Percentiles rank a stretch among this genome's conserved stretches.
These are phyloP conservation scores for Trichoderma atrobrunneum DNA, from an alignment of 2,329 filamentous ascomycete species.

Conservation along the genomic window DNA sequence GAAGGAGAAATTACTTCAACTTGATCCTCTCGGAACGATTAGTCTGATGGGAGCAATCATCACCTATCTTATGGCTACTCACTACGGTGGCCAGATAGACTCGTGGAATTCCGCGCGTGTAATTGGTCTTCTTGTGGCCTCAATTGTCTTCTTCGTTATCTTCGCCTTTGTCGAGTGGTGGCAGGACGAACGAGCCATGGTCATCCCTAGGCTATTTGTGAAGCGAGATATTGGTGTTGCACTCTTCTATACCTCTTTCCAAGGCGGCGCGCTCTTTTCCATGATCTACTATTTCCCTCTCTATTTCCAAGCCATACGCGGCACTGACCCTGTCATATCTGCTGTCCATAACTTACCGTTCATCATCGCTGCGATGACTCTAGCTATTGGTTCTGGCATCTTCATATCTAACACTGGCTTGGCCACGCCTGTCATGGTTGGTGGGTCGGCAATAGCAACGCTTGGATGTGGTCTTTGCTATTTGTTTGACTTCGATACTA, in stretches of 20 bases:
- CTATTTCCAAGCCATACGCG: slow-evolving; percentile 37
- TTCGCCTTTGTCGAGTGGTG: slow-evolving; percentile 36
- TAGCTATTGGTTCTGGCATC: slow-evolving; percentile 25
- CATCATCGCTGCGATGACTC: slow-evolving; percentile 26
- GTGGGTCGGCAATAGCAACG: slow-evolving; percentile 29
- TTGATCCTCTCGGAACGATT: slow-evolving; percentile 32
- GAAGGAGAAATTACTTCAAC: slow-evolving; percentile 40
- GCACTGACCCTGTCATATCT: slow-evolving; percentile 31
- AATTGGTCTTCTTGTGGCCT: slow-evolving; percentile 38
- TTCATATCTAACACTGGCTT: slow-evolving; percentile 34
- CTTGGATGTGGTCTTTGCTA: slow-evolving; percentile 42
- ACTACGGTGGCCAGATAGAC: slow-evolving; percentile 41
- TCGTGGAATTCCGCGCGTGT: slow-evolving; percentile 37
- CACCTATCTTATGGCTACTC: slow-evolving; percentile 46
- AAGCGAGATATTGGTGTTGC: slow-evolving; percentile 32
- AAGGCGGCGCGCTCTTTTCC: slow-evolving; percentile 37
- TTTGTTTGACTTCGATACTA: slow-evolving; percentile 29
- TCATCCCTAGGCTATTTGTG: slow-evolving; percentile 35
- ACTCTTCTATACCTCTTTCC: slow-evolving; percentile 37
- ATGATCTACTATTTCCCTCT: slow-evolving; percentile 42
- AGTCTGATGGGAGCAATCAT: slow-evolving; percentile 34
- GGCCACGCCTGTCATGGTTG: slow-evolving; percentile 38
- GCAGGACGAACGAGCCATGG: slow-evolving; percentile 40
- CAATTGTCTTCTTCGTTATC: slow-evolving; percentile 27
- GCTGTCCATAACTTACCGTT: slow-evolving; percentile 42